Evolutionary conservation across 2,329 filamentous ascomycete genomes (phyloP).

Genomic region (Paracoccidioides brasiliensis): DNA sequence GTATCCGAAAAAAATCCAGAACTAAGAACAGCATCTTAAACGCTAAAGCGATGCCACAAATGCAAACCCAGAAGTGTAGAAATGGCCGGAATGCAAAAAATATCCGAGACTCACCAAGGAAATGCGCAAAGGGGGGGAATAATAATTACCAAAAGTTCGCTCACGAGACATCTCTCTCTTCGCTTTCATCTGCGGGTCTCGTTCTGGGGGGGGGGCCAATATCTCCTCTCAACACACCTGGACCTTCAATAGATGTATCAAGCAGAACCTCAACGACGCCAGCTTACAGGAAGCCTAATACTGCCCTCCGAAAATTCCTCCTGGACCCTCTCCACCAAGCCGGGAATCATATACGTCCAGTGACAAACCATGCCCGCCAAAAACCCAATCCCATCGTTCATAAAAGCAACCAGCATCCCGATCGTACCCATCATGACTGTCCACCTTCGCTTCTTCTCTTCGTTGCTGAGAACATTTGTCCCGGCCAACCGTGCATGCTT

Average conservation of each 20-base stretch:
- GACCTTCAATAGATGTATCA: not conserved
- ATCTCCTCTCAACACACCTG: not conserved
- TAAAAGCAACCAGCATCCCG: constrained; percentile 68
- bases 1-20: not conserved
- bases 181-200: not conserved
- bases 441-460: constrained; percentile 64
- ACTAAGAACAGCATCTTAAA: not conserved
- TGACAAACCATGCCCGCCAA: constrained; percentile 68
- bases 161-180: no score
- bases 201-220: not conserved
- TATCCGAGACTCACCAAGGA: no score
- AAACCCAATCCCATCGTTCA: constrained; percentile 83
- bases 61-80: no score
- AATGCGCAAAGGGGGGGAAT: no score
- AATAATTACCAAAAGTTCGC: no score
- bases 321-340: constrained; percentile 15
- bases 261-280: not conserved
- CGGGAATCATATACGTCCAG: constrained; percentile 45
- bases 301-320: constrained; percentile 20
- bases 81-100: no score
- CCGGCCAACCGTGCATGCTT: constrained; percentile 21
- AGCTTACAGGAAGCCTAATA: constrained; percentile 12
- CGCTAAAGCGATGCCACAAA: no score
- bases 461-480: constrained; percentile 39
- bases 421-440: constrained; percentile 83